Evolutionary conservation across 1,284 basidiomycete species (phyloP).

Genomic region (Fomitopsis betulina): DNA sequence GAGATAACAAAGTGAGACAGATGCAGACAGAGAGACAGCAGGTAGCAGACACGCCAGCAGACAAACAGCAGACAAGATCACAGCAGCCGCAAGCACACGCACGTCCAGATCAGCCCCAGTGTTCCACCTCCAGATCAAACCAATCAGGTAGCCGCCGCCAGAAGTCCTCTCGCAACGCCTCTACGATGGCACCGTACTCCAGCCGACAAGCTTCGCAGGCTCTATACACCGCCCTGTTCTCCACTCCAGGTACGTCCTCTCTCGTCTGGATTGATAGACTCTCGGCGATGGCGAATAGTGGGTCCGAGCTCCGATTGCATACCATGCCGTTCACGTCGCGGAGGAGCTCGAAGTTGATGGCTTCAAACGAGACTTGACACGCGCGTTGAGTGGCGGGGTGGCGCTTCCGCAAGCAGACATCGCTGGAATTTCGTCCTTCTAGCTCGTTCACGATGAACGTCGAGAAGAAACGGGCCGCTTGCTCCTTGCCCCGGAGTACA

Average conservation of each 20-base stretch:
- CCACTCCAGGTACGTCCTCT: slow-evolving; percentile 38
- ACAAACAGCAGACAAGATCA: background rate
- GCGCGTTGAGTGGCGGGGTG: slow-evolving; percentile 41
- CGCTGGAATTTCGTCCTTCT: slow-evolving; percentile 52
- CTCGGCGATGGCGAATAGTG: slow-evolving; percentile 62
- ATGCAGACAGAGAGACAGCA: background rate
- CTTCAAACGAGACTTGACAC: slow-evolving; percentile 67
- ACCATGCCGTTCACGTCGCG: slow-evolving; percentile 66
- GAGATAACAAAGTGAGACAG: background rate
- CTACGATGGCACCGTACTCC: slow-evolving; percentile 54
- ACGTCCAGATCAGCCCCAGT: slow-evolving; percentile 39
- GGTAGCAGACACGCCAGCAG: background rate
- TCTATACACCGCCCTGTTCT: slow-evolving; percentile 37
- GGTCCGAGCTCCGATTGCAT: slow-evolving; percentile 60
- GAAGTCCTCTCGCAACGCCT: slow-evolving; percentile 52
- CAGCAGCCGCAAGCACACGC: background rate
- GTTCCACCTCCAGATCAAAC: slow-evolving; percentile 54
- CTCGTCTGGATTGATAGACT: slow-evolving; percentile 58
- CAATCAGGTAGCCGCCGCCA: slow-evolving; percentile 61
- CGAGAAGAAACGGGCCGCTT: slow-evolving; percentile 64
- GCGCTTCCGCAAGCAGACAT: slow-evolving; percentile 43
- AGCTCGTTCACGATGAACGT: slow-evolving; percentile 69
- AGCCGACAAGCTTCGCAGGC: slow-evolving; percentile 63
- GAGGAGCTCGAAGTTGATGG: slow-evolving; percentile 64
- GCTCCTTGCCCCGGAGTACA: slow-evolving; percentile 63